phyloP scores from a whole-genome alignment of 306 rosid genomes.

The Prosopis cineraria region DNA sequence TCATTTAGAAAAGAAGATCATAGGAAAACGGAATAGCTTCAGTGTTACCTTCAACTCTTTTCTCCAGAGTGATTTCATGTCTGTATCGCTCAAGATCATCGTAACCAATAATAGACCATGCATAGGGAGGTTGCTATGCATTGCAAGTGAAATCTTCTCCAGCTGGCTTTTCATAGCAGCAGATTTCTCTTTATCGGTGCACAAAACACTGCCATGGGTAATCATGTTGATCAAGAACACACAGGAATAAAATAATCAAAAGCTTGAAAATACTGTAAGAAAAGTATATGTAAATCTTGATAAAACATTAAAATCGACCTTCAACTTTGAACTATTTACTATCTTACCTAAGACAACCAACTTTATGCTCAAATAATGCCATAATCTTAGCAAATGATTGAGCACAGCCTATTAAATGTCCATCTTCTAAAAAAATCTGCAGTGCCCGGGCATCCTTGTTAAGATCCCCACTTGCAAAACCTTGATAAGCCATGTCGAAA shows the following conservation, averaged over 20 bases:
- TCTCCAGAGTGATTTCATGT: slow-evolving; percentile 63
- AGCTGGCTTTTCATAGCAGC: slow-evolving; percentile 79
- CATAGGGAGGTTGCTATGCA: slow-evolving; percentile 79
- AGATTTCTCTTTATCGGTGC: slow-evolving; percentile 62
- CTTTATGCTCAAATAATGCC: slow-evolving; percentile 86
- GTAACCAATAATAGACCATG: slow-evolving; percentile 66
- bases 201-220: slow-evolving; percentile 46
- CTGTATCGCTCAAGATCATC: slow-evolving; percentile 62
- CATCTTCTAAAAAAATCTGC: slow-evolving; percentile 78
- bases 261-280: neutral
- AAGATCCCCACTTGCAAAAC: slow-evolving; percentile 86
- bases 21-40: neutral
- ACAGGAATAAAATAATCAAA: slow-evolving; percentile 2
- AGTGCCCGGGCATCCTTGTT: slow-evolving; percentile 75
- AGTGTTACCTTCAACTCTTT: slow-evolving; percentile 66
- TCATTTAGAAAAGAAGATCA: slow-evolving; percentile 2
- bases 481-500: slow-evolving; percentile 96
- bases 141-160: slow-evolving; percentile 75
- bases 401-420: slow-evolving; percentile 70
- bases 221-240: slow-evolving; percentile 4
- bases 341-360: slow-evolving; percentile 83
- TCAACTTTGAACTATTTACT: no score
- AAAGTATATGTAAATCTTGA: neutral
- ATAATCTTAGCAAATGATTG: slow-evolving; percentile 88
- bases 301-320: neutral